Percentiles rank a stretch among this genome's conserved stretches.
These are phyloP conservation scores for Talaromyces albobiverticillius DNA, from an alignment of 2,329 filamentous ascomycete species.

Conservation along the genomic window DNA sequence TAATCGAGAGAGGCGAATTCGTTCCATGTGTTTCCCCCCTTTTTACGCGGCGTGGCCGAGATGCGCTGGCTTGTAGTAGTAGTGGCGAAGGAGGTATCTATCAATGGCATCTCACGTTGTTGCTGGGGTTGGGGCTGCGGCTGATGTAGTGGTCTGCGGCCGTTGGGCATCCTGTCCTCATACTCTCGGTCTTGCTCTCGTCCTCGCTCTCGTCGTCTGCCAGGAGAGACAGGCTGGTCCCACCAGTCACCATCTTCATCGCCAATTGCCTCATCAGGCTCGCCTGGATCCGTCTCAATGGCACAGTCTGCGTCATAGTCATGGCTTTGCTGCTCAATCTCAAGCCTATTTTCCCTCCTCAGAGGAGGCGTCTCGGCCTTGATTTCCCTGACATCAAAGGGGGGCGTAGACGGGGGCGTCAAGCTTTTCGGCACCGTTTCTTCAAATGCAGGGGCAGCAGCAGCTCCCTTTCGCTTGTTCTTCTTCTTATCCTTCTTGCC, in stretches of 20 bases:
- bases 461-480: constrained; percentile 19
- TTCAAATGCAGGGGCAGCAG: constrained; percentile 19
- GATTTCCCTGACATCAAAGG: constrained; percentile 21
- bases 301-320: constrained; percentile 8
- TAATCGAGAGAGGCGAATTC: constrained; percentile 38
- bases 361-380: constrained; percentile 14
- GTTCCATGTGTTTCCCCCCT: constrained; percentile 36
- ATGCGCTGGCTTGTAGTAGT: constrained; percentile 25
- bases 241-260: constrained; percentile 13
- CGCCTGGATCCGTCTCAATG: constrained; percentile 15
- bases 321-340: neutral
- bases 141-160: constrained; percentile 13
- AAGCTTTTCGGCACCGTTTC: constrained; percentile 24
- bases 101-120: constrained; percentile 20
- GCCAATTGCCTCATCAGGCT: constrained; percentile 12
- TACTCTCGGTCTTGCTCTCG: neutral
- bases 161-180: neutral
- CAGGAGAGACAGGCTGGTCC: constrained; percentile 12
- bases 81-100: constrained; percentile 35
- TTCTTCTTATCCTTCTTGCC: constrained; percentile 31
- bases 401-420: constrained; percentile 40
- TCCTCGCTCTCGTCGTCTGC: neutral
- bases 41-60: constrained; percentile 25
- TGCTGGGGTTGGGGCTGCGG: neutral
- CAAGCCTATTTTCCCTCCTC: neutral